Base-by-base conservation (phyloP, 2,329 filamentous ascomycete genomes). In the Drechslera avenae region DNA sequence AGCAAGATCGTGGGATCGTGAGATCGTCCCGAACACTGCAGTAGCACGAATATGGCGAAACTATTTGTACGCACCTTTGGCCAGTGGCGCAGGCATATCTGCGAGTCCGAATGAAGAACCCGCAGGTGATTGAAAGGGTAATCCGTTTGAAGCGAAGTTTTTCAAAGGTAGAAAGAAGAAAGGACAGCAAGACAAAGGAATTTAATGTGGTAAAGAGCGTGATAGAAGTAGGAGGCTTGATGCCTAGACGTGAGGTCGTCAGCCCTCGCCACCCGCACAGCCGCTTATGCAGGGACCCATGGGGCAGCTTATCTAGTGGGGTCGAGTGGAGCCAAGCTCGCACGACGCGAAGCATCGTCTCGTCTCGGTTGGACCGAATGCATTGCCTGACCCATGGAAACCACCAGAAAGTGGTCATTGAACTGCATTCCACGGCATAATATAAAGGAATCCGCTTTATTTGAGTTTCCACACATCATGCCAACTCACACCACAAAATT, bases 81-180 rank as follows among this genome's bases (percentile, higher is more conserved):
- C 71, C 59, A 74, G 67, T 68, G 72, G 72, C 66, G 72, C 72
- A 63, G 71, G 69, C 72, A 74, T 74, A 13, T 33, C 42, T 36
- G 44, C 39, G 34, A n/a, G 18, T 10, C 33, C 16, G 23, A 31
- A 17, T 18, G 12, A 12, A 39, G 28, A 13, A n/a, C 28, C n/a
- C 26, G 19, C 49, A 23, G 35, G 14, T n/a, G 2, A 16, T 12
- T 19, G 18, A 16, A 39, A 23, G 6, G 33, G 44, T 33, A 3
- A 4, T 41, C 32, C 28, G n/a, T 30, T 1, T 14, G 4, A n/a
- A 23, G 10, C n/a, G 5, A 23, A 4, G 3, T 14, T 13, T 17
- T n/a, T 17, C 18, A 5, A 4, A n/a, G 12, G 1, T 30, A 17
- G 12, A 13, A 4, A 6, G 21, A 23, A 5, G n/a, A 17, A 13